A percentile compares a stretch with the other conserved stretches of the same genome.
phyloP scores from a whole-genome alignment of 176 grass and related monocot species.

The Eleusine indica region DNA sequence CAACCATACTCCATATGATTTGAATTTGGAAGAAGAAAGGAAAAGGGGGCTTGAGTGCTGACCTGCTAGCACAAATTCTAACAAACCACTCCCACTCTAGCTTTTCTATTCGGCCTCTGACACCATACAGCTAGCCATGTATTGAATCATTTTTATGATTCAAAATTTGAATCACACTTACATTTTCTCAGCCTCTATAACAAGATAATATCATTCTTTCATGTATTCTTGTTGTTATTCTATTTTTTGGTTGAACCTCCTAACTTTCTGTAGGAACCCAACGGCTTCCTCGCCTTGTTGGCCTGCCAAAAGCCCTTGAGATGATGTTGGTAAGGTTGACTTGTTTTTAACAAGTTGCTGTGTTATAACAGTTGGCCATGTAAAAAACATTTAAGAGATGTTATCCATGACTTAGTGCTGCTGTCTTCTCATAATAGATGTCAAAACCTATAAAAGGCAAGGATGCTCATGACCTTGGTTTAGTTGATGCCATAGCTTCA shows the following conservation, averaged over 20 bases:
- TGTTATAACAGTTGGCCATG: neutral
- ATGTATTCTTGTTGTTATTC: slow-evolving; percentile 16
- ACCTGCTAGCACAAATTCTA: neutral
- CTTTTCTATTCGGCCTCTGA: neutral
- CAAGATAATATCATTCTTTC: slow-evolving; percentile 9
- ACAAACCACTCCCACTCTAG: neutral
- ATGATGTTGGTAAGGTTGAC: slow-evolving; percentile 74
- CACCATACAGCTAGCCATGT: slow-evolving; percentile 1
- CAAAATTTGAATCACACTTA: neutral
- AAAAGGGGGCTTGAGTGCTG: neutral
- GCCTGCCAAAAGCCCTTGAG: slow-evolving; percentile 81
- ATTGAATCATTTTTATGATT: neutral
- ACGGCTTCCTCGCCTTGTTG: slow-evolving; percentile 85
- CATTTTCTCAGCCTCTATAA: neutral
- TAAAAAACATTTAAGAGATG: slow-evolving; percentile 17
- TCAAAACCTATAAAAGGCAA: slow-evolving; percentile 82
- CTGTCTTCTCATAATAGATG: slow-evolving; percentile 51
- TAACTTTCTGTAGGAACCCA: slow-evolving; percentile 71
- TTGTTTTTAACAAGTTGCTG: neutral
- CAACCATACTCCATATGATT: neutral
- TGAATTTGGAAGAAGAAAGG: slow-evolving; percentile 5
- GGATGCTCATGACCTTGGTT: slow-evolving; percentile 65
- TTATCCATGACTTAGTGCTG: slow-evolving; percentile 15
- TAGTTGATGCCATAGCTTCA: slow-evolving; percentile 67
- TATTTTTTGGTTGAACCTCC: slow-evolving; percentile 20